Evolutionary conservation across 1,284 basidiomycete species (phyloP), one percentile per base, ranked within the genome.

Genomic region (Polyporus tsugae): DNA sequence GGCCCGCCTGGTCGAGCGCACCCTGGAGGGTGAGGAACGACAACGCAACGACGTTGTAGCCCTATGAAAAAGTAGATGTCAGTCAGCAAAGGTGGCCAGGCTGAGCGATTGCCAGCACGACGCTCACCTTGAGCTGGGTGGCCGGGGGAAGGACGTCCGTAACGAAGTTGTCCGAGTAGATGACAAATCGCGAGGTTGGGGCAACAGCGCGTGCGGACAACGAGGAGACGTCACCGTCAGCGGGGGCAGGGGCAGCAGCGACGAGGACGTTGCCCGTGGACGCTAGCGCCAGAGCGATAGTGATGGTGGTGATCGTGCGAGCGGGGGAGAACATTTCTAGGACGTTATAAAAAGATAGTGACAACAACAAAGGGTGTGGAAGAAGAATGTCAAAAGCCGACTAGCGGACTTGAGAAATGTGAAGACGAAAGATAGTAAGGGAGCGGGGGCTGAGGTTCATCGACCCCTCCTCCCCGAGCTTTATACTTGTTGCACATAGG

Each of bases 291-390:
- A 69, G 68, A 57, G 67, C 67, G 61, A 59, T 67, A 35, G 67
- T 65, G 66, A 72, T 63, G 65, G 67, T 66, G 39, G 65, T 44
- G 49, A 71, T 71, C 67, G 69, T 67, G 65, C 67, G 70, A 41
- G 70, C 44, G 67, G 61, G 63, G 65, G 70, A 69, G 67, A 69
- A 72, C 70, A 72, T 69, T 57, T 61, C 70, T 65, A 41, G 67
- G 67, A 59, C 64, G 67, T 66, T 39, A 68, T 52, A 59, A 61
- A 66, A 64, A 58, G 59, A 53, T 35, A 58, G 22, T 29, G 53
- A 52, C 57, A 41, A 66, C 55, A 65, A 63, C 55, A 68, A 60
- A 29, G 35, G 22, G 19, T 15, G 38, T 2, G 17, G 57, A 41
- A 38, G 58, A 42, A 25, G n/a, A 58, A 58, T 5, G 35, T 35